A percentile compares a stretch with the other conserved stretches of the same genome.
Conservation (phyloP, 768 basidiomycete species). For the Dioszegia aurantiaca region DNA sequence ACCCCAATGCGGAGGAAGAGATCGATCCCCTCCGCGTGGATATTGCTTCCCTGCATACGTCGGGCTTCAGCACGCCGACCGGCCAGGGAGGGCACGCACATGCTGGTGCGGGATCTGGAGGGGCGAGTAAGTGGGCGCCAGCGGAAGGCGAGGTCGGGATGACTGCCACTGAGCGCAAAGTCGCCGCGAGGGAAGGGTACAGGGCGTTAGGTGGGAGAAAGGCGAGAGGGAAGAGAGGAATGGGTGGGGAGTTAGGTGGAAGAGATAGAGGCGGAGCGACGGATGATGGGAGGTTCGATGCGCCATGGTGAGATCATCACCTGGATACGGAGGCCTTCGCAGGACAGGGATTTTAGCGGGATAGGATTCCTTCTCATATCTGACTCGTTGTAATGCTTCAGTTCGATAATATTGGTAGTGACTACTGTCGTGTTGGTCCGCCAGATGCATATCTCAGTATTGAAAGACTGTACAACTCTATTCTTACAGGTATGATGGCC, state of each 20-base stretch:
- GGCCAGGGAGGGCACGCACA: constrained; percentile 26
- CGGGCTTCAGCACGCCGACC: constrained; percentile 33
- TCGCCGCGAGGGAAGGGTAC: constrained; percentile 86
- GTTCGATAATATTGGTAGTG: too few species aligned
- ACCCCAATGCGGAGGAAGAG: constrained; percentile 37
- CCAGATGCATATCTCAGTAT: too few species aligned
- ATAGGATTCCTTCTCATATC: too few species aligned
- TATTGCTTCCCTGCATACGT: constrained; percentile 33
- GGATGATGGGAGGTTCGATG: constrained; percentile 52
- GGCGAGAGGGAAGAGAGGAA: constrained; percentile 68
- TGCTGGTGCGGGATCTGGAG: constrained; percentile 40
- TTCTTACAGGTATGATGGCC: too few species aligned
- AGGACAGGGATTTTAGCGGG: too few species aligned
- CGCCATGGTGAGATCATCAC: too few species aligned
- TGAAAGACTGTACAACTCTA: too few species aligned
- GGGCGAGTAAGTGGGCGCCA: constrained; percentile 35
- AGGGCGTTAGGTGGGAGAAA: constrained; percentile 86
- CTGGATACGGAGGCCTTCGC: neutral
- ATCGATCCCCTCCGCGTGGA: constrained; percentile 37
- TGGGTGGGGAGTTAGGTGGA: constrained; percentile 58
- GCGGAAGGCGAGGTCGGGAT: constrained; percentile 39
- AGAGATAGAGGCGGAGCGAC: constrained; percentile 79
- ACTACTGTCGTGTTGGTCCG: too few species aligned
- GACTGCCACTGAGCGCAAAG: constrained; percentile 63
- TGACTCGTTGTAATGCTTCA: too few species aligned